phyloP scores from a whole-genome alignment of 495 filamentous ascomycete species.

The Hypoxylon crocopeplum region DNA sequence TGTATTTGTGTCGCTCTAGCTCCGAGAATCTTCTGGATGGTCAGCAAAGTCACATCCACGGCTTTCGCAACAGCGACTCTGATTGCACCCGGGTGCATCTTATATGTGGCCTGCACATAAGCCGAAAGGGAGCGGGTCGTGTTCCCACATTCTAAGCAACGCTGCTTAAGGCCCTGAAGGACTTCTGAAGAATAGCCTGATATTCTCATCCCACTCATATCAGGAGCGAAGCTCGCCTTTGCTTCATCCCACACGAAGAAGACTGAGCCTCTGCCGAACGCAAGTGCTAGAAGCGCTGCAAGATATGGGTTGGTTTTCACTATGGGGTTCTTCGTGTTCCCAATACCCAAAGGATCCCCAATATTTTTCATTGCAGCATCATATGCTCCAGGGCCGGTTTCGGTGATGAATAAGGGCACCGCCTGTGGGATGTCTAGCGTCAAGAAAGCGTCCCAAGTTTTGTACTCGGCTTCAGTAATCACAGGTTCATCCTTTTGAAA shows the following conservation, averaged over 20 bases:
- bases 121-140: slow-evolving; percentile 57
- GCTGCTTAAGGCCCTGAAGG: slow-evolving; percentile 62
- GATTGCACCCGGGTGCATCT: slow-evolving; percentile 53
- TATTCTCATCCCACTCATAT: slow-evolving; percentile 62
- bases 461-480: slow-evolving; percentile 52
- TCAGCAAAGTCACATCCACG: slow-evolving; percentile 60
- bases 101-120: slow-evolving; percentile 59
- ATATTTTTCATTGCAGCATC: slow-evolving; percentile 66
- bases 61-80: slow-evolving; percentile 68
- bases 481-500: slow-evolving; percentile 41
- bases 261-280: slow-evolving; percentile 79
- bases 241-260: slow-evolving; percentile 74
- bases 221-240: slow-evolving; percentile 63
- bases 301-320: slow-evolving; percentile 60
- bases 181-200: slow-evolving; percentile 70
- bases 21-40: slow-evolving; percentile 63
- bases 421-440: slow-evolving; percentile 48
- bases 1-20: slow-evolving; percentile 44
- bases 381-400: slow-evolving; percentile 74
- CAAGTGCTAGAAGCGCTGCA: slow-evolving; percentile 71
- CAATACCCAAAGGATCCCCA: slow-evolving; percentile 39
- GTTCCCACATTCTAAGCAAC: slow-evolving; percentile 67
- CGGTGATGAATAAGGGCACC: slow-evolving; percentile 72
- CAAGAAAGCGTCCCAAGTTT: slow-evolving; percentile 77
- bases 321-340: slow-evolving; percentile 38